These are phyloP conservation scores for Ceratobasidium theobromae DNA, from an alignment of 1,284 basidiomycete genomes.

Conservation along the genomic window DNA sequence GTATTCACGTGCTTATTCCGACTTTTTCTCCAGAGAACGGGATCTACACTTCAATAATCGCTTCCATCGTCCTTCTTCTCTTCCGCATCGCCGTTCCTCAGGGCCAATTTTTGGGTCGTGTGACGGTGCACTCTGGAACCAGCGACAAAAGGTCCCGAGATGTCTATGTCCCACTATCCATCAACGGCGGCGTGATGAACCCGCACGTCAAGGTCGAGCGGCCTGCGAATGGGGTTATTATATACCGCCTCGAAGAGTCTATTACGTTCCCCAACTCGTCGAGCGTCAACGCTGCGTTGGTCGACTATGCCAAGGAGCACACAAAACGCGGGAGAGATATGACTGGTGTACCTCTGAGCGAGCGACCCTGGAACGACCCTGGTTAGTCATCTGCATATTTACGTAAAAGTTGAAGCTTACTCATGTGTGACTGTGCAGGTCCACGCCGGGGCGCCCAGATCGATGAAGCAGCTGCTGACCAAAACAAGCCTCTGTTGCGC, in stretches of 20 bases:
- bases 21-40: constrained; percentile 79
- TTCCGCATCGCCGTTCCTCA: constrained; percentile 90
- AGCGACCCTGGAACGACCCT: constrained; percentile 87
- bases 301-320: constrained; percentile 77
- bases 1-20: background rate
- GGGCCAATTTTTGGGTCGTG: constrained; percentile 87
- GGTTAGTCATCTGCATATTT: background rate
- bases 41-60: constrained; percentile 86
- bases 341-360: constrained; percentile 59
- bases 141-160: constrained; percentile 56
- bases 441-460: constrained; percentile 52
- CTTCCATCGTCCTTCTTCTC: constrained; percentile 83
- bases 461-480: constrained; percentile 54
- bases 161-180: constrained; percentile 78
- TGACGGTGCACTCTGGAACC: constrained; percentile 54
- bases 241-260: constrained; percentile 94
- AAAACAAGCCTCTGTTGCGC: constrained; percentile 66
- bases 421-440: constrained; percentile 57
- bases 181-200: constrained; percentile 59
- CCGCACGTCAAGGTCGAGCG: constrained; percentile 71
- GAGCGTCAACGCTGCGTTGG: constrained; percentile 72
- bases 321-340: constrained; percentile 79
- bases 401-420: background rate
- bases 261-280: constrained; percentile 93
- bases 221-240: constrained; percentile 83